Conservation (phyloP, 2,329 filamentous ascomycete species). For the Aphanocladium album region DNA sequence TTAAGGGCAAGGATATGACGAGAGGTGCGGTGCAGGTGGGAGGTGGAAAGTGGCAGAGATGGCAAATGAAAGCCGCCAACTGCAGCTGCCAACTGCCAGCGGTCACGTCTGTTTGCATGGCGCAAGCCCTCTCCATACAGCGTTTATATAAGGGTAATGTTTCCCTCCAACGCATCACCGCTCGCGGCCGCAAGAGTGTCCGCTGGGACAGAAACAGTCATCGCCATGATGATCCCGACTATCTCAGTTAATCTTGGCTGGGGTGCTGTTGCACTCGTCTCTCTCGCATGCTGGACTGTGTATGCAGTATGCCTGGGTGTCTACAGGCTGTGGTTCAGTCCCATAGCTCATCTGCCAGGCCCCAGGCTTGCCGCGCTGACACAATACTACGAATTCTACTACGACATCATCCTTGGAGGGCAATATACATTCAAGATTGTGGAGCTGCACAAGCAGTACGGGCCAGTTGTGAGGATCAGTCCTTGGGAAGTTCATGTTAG, state of each 20-base stretch:
- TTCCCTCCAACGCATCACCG: not conserved
- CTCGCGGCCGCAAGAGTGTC: not conserved
- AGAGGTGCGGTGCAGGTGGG: not conserved
- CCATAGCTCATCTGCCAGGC: conserved; percentile 34
- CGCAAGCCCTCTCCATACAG: no score
- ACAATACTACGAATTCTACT: conserved; percentile 38
- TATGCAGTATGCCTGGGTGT: conserved; percentile 26
- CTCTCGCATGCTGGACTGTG: conserved; percentile 23
- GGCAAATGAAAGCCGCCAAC: not conserved
- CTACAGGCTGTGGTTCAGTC: conserved; percentile 32
- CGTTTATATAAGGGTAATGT: not conserved
- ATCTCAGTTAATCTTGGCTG: conserved; percentile 20
- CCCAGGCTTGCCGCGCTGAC: conserved; percentile 35
- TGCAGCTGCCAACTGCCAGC: not conserved
- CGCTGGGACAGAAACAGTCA: conserved; percentile 7
- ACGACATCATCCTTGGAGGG: conserved; percentile 37
- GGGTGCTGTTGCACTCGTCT: conserved; percentile 22
- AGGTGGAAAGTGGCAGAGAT: not conserved
- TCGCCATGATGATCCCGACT: conserved; percentile 19
- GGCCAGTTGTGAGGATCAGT: conserved; percentile 35
- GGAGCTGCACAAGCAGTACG: conserved; percentile 38
- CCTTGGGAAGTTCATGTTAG: conserved; percentile 36
- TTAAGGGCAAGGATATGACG: conserved; percentile 1
- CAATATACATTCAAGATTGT: conserved; percentile 38
- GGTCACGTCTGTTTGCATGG: not conserved